Conservation (phyloP, 1,284 basidiomycete species). For the Bondarzewia mesenterica region DNA sequence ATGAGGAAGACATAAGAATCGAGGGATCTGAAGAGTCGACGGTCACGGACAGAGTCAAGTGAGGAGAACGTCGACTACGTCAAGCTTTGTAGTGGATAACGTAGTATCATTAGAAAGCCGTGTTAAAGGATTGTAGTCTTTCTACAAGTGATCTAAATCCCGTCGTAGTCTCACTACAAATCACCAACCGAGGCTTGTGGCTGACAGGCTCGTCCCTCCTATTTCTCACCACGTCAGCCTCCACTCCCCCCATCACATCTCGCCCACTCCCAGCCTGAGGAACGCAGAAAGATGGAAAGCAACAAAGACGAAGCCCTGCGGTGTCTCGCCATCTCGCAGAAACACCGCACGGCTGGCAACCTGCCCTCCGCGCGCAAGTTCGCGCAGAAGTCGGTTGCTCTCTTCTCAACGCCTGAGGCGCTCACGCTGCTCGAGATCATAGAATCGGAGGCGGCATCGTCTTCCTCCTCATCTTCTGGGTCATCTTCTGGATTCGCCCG, state of each 20-base stretch:
- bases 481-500: constrained; percentile 24
- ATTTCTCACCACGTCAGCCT: constrained; percentile 4
- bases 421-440: constrained; percentile 59
- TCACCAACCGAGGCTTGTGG: background rate
- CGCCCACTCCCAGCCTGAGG: background rate
- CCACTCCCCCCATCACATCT: constrained; percentile 6
- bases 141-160: background rate
- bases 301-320: constrained; percentile 86
- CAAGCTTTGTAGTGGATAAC: background rate
- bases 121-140: background rate
- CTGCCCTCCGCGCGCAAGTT: constrained; percentile 80
- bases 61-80: background rate
- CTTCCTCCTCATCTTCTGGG: constrained; percentile 28
- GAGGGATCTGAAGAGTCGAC: too few species aligned
- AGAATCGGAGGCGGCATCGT: constrained; percentile 34
- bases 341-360: constrained; percentile 67
- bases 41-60: too few species aligned
- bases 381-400: constrained; percentile 80
- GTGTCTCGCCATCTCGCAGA: constrained; percentile 72
- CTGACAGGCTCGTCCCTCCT: background rate
- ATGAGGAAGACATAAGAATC: background rate
- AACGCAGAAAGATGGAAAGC: constrained; percentile 57
- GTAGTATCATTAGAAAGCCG: background rate
- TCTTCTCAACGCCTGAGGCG: constrained; percentile 81
- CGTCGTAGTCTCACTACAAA: background rate